Percentiles rank a stretch among this genome's conserved stretches.
Conservation (phyloP, 1,284 basidiomycete species). For the Microbotryum saponariae region DNA sequence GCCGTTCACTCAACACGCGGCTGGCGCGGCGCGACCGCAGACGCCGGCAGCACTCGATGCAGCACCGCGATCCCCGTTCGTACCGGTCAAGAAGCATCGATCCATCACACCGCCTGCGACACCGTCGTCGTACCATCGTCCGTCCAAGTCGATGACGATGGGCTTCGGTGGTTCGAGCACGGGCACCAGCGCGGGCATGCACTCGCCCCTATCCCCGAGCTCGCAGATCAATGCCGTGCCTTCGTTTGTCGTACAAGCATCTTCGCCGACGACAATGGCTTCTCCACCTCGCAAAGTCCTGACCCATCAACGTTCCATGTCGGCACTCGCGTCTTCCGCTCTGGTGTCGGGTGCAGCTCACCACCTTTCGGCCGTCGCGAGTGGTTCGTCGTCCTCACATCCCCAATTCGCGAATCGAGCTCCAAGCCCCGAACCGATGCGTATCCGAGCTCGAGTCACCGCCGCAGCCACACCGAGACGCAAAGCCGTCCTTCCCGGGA, state of each 20-base stretch:
- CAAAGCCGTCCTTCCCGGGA: constrained; percentile 28
- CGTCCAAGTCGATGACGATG: not conserved
- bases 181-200: not conserved
- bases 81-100: constrained; percentile 17
- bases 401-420: not conserved
- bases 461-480: constrained; percentile 28
- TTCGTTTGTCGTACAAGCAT: not conserved
- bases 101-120: not conserved
- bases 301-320: not conserved
- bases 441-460: constrained; percentile 33
- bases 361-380: not conserved
- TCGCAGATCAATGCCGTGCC: constrained; percentile 12
- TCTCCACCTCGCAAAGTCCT: not conserved
- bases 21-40: no score
- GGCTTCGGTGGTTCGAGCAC: not conserved
- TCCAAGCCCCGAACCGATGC: not conserved
- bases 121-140: not conserved
- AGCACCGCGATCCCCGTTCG: constrained; percentile 12
- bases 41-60: no score
- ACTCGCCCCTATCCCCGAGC: constrained; percentile 2
- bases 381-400: constrained; percentile 3
- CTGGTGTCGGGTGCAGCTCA: not conserved
- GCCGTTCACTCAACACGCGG: no score
- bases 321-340: not conserved
- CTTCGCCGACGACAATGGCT: not conserved